phyloP scores from a whole-genome alignment of 1,139 yeast species.

The Torulaspora pretoriensis region DNA sequence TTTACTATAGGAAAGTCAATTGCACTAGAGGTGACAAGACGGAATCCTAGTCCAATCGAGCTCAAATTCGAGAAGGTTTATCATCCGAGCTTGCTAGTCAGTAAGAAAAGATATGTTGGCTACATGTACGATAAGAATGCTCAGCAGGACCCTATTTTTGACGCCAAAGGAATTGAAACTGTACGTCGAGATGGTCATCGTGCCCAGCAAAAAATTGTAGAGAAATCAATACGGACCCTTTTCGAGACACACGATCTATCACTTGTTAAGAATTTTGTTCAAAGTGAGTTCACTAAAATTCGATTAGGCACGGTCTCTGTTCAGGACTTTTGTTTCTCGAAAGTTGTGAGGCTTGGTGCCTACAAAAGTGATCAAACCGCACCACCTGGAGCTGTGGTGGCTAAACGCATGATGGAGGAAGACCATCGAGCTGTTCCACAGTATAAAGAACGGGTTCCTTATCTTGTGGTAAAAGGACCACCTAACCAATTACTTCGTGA shows the following conservation, averaged over 20 bases:
- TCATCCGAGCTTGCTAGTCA: conserved; percentile 74
- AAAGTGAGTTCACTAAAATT: conserved; percentile 63
- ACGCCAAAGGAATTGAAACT: conserved; percentile 96
- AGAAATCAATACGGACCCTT: conserved; percentile 58
- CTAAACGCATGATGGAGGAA: conserved; percentile 53
- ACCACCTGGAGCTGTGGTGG: conserved; percentile 90
- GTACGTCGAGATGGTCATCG: conserved; percentile 92
- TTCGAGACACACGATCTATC: conserved; percentile 75
- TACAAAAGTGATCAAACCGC: conserved; percentile 67
- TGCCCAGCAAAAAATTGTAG: conserved; percentile 81
- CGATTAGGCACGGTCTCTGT: conserved; percentile 57
- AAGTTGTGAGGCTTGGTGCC: conserved; percentile 79
- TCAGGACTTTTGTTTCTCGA: conserved; percentile 87
- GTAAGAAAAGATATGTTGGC: conserved; percentile 91
- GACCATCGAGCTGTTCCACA: conserved; percentile 83
- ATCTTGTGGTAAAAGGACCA: conserved; percentile 68
- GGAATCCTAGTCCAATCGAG: conserved; percentile 75
- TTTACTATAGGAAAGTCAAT: conserved; percentile 68
- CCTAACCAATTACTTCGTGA: conserved; percentile 67
- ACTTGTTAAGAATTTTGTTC: conserved; percentile 58
- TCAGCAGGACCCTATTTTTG: conserved; percentile 64
- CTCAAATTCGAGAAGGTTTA: conserved; percentile 91
- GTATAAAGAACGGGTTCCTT: conserved; percentile 82
- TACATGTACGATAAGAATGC: conserved; percentile 59
- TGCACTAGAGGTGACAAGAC: conserved; percentile 57